A percentile compares a stretch with the other conserved stretches of the same genome.
Evolutionary conservation across 352 stramenopile genomes (phyloP).

Genomic region (Pythium scleroteichum): DNA sequence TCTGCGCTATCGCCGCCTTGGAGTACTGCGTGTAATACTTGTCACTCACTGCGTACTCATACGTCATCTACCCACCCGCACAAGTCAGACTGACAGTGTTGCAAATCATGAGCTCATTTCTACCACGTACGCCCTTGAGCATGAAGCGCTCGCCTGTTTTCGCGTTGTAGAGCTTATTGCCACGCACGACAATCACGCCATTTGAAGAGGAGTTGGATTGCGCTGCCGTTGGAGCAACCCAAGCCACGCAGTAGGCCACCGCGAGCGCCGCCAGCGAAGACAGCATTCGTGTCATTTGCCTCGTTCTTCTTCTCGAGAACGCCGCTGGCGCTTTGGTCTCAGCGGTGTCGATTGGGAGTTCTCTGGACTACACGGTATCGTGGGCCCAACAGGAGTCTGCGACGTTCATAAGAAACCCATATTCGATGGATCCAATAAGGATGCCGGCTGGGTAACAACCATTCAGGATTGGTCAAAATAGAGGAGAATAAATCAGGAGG

Average conservation of each 20-base stretch:
- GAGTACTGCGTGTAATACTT: slow-evolving; percentile 85
- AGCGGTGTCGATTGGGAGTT: too few species aligned
- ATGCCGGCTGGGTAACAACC: slow-evolving; percentile 8
- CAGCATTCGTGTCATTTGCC: slow-evolving; percentile 11
- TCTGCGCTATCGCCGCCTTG: slow-evolving; percentile 59
- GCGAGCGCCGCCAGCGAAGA: slow-evolving; percentile 16
- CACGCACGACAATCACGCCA: slow-evolving; percentile 61
- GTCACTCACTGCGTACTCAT: slow-evolving; percentile 86
- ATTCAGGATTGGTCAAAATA: slow-evolving; percentile 24
- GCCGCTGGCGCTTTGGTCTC: not conserved
- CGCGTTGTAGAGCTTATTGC: slow-evolving; percentile 86
- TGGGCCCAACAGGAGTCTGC: too few species aligned
- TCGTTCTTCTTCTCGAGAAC: not conserved
- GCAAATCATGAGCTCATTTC: not conserved
- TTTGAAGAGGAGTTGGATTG: slow-evolving; percentile 11
- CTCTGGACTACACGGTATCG: too few species aligned
- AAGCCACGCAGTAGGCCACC: slow-evolving; percentile 5
- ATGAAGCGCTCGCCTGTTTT: slow-evolving; percentile 83
- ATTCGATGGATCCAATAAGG: slow-evolving; percentile 15
- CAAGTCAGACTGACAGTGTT: not conserved
- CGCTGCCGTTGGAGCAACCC: slow-evolving; percentile 4
- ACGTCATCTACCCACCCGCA: slow-evolving; percentile 53
- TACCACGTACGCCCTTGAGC: slow-evolving; percentile 69
- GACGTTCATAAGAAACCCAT: slow-evolving; percentile 7
- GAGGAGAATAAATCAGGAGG: slow-evolving; percentile 22